A percentile compares a stretch with the other conserved stretches of the same genome.
Evolutionary conservation across 2,329 filamentous ascomycete genomes (phyloP).

Genomic region (Exophiala mesophila): DNA sequence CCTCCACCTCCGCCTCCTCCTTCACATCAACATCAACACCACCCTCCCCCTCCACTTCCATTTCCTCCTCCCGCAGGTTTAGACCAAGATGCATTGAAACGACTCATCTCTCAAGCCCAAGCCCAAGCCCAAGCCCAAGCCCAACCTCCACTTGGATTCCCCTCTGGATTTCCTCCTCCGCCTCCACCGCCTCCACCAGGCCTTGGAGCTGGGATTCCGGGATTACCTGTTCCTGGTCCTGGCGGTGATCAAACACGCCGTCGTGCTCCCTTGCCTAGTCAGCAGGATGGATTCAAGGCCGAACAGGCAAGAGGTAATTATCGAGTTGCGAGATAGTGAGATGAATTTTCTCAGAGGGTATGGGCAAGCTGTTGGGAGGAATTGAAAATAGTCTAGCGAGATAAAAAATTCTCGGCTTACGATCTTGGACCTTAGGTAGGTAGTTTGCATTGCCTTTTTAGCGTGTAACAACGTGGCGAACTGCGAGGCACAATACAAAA

Average conservation of each 20-base stretch:
- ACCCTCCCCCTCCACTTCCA: background rate
- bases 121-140: background rate
- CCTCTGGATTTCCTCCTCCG: background rate
- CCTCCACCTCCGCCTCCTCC: background rate
- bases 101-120: background rate
- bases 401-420: too few species aligned
- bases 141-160: background rate
- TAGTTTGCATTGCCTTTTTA: too few species aligned
- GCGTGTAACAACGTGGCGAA: too few species aligned
- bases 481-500: too few species aligned
- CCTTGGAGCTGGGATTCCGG: background rate
- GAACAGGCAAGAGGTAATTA: slow-evolving; percentile 62
- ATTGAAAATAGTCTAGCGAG: too few species aligned
- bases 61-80: background rate
- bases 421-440: too few species aligned
- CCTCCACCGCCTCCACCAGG: background rate
- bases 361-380: too few species aligned
- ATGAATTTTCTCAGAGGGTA: too few species aligned
- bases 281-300: slow-evolving; percentile 73
- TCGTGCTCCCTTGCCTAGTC: slow-evolving; percentile 61
- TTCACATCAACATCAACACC: background rate
- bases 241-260: background rate
- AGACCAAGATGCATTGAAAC: background rate
- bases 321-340: slow-evolving; percentile 38
- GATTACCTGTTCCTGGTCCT: background rate